These are phyloP conservation scores for Suillus americanus DNA, from an alignment of 768 basidiomycete genomes.

Conservation along the genomic window DNA sequence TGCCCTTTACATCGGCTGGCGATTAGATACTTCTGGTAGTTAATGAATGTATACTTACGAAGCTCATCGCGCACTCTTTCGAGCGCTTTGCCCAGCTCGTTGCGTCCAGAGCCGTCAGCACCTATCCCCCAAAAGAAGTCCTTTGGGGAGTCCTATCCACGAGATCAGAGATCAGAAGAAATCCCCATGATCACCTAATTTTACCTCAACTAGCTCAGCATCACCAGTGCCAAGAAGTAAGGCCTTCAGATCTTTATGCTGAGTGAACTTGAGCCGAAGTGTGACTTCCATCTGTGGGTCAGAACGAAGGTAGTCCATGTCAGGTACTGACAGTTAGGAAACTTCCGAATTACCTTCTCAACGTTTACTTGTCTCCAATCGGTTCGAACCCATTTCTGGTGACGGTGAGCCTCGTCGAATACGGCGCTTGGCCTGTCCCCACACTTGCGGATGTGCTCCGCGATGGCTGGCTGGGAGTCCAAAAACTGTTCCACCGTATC, in stretches of 20 bases:
- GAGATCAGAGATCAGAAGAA: neutral
- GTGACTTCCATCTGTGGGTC: conserved; percentile 60
- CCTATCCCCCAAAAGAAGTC: conserved; percentile 83
- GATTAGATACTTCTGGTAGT: neutral
- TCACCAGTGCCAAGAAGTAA: conserved; percentile 65
- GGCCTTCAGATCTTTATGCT: conserved; percentile 58
- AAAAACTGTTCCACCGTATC: conserved; percentile 47
- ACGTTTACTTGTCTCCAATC: conserved; percentile 74
- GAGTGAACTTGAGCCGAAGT: conserved; percentile 68
- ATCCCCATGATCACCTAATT: conserved; percentile 14
- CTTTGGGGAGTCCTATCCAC: conserved; percentile 62
- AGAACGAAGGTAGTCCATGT: neutral
- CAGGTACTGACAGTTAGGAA: neutral
- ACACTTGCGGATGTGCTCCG: conserved; percentile 67
- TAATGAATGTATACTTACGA: conserved; percentile 27
- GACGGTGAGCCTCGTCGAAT: conserved; percentile 66
- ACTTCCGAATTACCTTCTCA: conserved; percentile 44
- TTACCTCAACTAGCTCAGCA: conserved; percentile 68
- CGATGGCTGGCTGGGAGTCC: conserved; percentile 56
- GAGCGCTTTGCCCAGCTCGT: conserved; percentile 73
- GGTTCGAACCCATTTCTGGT: conserved; percentile 56
- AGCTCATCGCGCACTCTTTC: conserved; percentile 59
- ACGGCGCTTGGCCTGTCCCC: conserved; percentile 62
- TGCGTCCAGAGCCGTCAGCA: conserved; percentile 61
- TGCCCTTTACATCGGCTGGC: conserved; percentile 6